Percentiles rank a stretch among this genome's conserved stretches.
These are phyloP conservation scores for Viola odorata DNA, from an alignment of 345 rosid species.

Conservation along the genomic window DNA sequence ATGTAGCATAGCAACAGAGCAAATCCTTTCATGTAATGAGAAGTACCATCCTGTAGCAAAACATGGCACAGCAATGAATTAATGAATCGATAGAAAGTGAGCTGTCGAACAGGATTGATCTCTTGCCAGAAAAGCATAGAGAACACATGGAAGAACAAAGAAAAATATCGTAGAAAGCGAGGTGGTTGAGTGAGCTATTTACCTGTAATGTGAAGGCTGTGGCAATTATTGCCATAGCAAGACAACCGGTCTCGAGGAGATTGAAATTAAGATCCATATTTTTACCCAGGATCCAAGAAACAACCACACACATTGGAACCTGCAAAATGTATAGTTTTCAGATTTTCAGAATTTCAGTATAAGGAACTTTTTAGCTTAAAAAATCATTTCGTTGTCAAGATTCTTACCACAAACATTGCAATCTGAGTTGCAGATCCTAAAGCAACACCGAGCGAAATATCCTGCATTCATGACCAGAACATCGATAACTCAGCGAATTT, in stretches of 20 bases:
- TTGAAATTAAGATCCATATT: slow-evolving; percentile 82
- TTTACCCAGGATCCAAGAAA: slow-evolving; percentile 70
- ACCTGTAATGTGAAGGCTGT: slow-evolving; percentile 83
- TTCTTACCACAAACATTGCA: slow-evolving; percentile 69
- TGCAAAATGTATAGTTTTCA: slow-evolving; percentile 24
- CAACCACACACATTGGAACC: slow-evolving; percentile 68
- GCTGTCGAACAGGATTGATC: too few species aligned
- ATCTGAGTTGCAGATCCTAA: slow-evolving; percentile 90
- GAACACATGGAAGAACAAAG: too few species aligned
- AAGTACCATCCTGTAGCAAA: slow-evolving; percentile 68
- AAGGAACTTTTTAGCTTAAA: too few species aligned
- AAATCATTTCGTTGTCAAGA: too few species aligned
- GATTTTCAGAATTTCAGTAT: too few species aligned
- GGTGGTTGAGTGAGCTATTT: neutral
- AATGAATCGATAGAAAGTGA: too few species aligned
- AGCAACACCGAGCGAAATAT: slow-evolving; percentile 79
- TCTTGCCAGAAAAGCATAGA: too few species aligned
- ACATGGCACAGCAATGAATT: neutral
- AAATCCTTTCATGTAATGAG: slow-evolving; percentile 87
- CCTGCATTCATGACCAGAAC: slow-evolving; percentile 33
- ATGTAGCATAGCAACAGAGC: slow-evolving; percentile 58
- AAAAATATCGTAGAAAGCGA: too few species aligned
- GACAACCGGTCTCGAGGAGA: slow-evolving; percentile 72
- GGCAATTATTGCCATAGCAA: slow-evolving; percentile 57
- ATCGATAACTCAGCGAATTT: neutral